Evolutionary conservation across 169 alveolate species (phyloP), one percentile per base, ranked within the genome.

Genomic region (Eimeria sp.): DNA sequence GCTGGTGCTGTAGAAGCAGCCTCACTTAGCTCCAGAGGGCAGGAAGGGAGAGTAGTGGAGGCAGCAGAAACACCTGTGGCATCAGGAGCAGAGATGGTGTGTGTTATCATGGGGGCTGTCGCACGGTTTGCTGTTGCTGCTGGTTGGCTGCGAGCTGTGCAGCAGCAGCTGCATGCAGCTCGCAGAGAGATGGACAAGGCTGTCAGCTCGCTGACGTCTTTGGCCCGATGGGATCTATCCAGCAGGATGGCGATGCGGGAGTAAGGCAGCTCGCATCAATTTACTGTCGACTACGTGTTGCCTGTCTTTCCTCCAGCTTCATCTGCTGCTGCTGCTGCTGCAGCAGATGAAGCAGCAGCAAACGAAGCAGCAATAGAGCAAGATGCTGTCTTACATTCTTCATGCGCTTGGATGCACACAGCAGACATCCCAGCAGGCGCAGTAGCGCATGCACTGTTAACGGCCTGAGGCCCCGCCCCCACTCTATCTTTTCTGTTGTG

Each of bases 111-210:
- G 95, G 95, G 60, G 68, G 87, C 95, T 68, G 95, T 72, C 30
- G 82, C 93, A 2, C 88, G 96, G 37, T 85, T 94, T 72, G 93
- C 96, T 62, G 94, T 83, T 30, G 94, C 95, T 37, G 33, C 95
- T 11, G 96, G 95, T 49, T 95, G 97, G 97, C 46, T 18, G 25
- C 90, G 78, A 4, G 96, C 95, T 30, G 91, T 95, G 78, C 96
- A 90, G 58, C 89, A 49, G 56, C 91, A 88, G 64, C 88, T 90
- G 87, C 96, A 77, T 18, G 90, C 52, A 27, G 95, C 85, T 11
- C 90, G 97, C 52, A 54, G 46, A 71, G 90, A 83, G 87, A 71
- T 91, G 91, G 97, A 95, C 60, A 37, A 68, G 8, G 90, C 87
- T 23, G 89, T 90, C 37, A 25, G 76, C 27, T 78, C 66, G 6